Conservation (phyloP, 768 basidiomycete species). For the Lanmaoa rubissima region DNA sequence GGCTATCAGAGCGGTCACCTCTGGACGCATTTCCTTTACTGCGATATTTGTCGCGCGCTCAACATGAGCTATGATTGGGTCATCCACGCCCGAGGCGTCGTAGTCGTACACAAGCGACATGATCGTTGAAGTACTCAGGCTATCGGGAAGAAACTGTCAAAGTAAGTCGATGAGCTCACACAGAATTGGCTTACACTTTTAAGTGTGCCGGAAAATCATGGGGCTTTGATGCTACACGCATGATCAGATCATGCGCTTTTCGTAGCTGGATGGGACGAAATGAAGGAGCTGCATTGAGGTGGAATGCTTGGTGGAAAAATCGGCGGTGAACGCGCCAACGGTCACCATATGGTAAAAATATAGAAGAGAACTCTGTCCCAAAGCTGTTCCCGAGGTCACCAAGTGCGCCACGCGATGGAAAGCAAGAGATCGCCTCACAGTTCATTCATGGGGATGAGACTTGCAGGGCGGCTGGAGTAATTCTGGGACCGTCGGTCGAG, state of each 20-base stretch:
- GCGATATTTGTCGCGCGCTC: constrained; percentile 8
- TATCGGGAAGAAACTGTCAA: constrained; percentile 4
- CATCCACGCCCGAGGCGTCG: constrained; percentile 10
- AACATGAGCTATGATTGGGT: constrained; percentile 20
- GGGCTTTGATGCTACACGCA: constrained; percentile 23
- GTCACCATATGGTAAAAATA: constrained; percentile 29
- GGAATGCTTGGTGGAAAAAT: constrained; percentile 38
- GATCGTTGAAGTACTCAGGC: constrained; percentile 20
- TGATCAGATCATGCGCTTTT: constrained; percentile 33
- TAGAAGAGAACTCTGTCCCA: constrained; percentile 23
- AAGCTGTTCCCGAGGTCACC: constrained; percentile 12
- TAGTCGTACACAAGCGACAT: constrained; percentile 29
- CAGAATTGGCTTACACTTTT: constrained; percentile 11
- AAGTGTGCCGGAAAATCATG: constrained; percentile 25
- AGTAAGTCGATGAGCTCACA: background rate
- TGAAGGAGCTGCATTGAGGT: constrained; percentile 22
- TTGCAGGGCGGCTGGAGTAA: constrained; percentile 26
- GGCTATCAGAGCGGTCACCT: constrained; percentile 14
- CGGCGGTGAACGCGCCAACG: constrained; percentile 31
- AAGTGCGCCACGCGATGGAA: background rate
- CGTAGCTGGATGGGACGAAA: constrained; percentile 35
- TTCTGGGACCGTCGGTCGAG: constrained; percentile 21
- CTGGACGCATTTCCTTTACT: constrained; percentile 16
- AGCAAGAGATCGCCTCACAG: constrained; percentile 11
- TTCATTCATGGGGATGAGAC: constrained; percentile 14